Conservation (phyloP, 2,329 filamentous ascomycete species). For the Diaporthe sp. region DNA sequence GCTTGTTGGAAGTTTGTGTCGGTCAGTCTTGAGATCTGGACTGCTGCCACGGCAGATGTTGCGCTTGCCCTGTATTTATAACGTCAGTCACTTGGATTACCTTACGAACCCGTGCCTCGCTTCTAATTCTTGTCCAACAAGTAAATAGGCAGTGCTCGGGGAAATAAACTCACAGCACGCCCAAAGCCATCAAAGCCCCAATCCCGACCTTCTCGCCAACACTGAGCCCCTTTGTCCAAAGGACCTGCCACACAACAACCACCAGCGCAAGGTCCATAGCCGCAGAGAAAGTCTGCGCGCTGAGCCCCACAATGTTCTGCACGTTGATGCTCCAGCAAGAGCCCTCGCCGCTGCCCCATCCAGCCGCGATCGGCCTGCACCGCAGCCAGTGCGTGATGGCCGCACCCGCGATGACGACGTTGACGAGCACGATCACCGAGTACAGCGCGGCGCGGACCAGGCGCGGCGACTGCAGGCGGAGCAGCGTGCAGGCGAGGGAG, state of each 20-base stretch:
- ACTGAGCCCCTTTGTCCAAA: conserved; percentile 18
- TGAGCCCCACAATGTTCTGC: background rate
- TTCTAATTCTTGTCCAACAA: background rate
- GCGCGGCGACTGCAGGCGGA: conserved; percentile 5
- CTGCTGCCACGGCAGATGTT: conserved; percentile 11
- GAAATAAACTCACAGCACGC: conserved; percentile 11
- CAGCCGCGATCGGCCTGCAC: conserved; percentile 18
- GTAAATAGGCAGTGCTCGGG: background rate
- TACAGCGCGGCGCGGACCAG: background rate
- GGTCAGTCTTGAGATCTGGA: conserved; percentile 15
- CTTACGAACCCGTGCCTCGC: too few species aligned
- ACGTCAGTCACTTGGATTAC: background rate
- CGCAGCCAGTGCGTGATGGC: conserved; percentile 29
- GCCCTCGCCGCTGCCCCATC: background rate
- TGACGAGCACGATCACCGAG: background rate
- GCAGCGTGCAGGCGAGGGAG: conserved; percentile 20
- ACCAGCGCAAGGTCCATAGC: conserved; percentile 23
- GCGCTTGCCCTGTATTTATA: background rate
- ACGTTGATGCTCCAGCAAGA: conserved; percentile 2
- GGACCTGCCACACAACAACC: conserved; percentile 7
- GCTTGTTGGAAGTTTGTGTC: conserved; percentile 20
- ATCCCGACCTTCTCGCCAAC: conserved; percentile 26
- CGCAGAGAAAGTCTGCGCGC: conserved; percentile 23
- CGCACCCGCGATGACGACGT: conserved; percentile 15
- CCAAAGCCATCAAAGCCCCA: conserved; percentile 3